Percentiles rank a stretch among this genome's conserved stretches.
phyloP scores from a whole-genome alignment of 2,329 filamentous ascomycete genomes.

The Septoria linicola region DNA sequence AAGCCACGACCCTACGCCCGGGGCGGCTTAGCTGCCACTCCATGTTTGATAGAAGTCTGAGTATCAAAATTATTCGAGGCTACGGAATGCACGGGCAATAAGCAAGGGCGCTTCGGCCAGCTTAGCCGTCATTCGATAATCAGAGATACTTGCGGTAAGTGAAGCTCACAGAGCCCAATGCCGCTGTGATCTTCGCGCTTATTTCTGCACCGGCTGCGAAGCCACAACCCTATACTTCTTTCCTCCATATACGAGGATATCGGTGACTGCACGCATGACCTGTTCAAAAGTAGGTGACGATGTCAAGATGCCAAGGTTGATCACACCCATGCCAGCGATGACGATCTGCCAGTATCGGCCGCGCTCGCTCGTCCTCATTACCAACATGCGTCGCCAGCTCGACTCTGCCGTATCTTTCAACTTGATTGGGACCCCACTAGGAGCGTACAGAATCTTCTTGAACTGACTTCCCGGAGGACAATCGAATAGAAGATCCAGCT shows the following conservation, averaged over 20 bases:
- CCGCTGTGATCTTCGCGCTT: no score
- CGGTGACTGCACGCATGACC: not conserved
- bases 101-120: no score
- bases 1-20: no score
- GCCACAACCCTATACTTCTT: no score
- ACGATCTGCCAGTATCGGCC: constrained; percentile 2
- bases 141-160: no score
- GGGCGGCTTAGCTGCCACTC: no score
- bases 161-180: no score
- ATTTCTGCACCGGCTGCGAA: no score
- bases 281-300: constrained; percentile 3
- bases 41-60: no score
- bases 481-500: constrained; percentile 7
- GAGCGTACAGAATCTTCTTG: constrained; percentile 1
- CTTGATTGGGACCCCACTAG: not conserved
- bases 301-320: not conserved
- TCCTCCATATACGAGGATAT: not conserved
- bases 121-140: no score
- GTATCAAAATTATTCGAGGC: no score
- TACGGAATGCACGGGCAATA: no score
- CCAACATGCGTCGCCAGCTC: constrained; percentile 10
- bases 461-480: not conserved
- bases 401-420: not conserved
- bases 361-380: constrained; percentile 5
- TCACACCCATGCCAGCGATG: not conserved